Conservation (phyloP, 345 rosid genomes). For the Gossypium rotundifolium region DNA sequence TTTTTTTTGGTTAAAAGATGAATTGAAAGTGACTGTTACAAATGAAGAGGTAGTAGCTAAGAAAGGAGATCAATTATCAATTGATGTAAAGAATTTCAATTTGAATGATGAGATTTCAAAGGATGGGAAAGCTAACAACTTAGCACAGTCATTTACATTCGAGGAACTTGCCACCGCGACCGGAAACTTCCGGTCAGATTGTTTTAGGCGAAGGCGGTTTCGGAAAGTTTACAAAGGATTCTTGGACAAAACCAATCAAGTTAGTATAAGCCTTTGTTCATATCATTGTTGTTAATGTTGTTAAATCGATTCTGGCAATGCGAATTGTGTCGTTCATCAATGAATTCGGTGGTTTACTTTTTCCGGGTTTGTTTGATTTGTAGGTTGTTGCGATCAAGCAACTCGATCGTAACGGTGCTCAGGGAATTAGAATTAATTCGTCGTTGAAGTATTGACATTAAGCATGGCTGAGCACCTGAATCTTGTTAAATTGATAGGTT, state of each 20-base stretch:
- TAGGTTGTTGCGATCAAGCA: slow-evolving; percentile 91
- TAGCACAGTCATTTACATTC: slow-evolving; percentile 49
- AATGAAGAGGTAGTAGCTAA: slow-evolving; percentile 29
- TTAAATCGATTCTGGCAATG: neutral
- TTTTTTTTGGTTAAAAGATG: slow-evolving; percentile 28
- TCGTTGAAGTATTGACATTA: slow-evolving; percentile 74
- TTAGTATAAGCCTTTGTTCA: slow-evolving; percentile 14
- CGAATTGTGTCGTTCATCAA: neutral
- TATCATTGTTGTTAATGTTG: neutral
- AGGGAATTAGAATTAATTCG: slow-evolving; percentile 80
- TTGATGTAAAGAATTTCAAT: slow-evolving; percentile 45
- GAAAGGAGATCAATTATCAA: slow-evolving; percentile 36
- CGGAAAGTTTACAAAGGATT: slow-evolving; percentile 68
- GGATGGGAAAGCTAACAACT: slow-evolving; percentile 28
- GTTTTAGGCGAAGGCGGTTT: slow-evolving; percentile 91
- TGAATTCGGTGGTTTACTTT: neutral
- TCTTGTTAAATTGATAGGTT: slow-evolving; percentile 82
- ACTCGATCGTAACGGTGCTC: slow-evolving; percentile 75
- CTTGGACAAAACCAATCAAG: slow-evolving; percentile 53
- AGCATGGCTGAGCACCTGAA: slow-evolving; percentile 75
- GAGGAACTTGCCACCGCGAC: slow-evolving; percentile 60
- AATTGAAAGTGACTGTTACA: slow-evolving; percentile 35
- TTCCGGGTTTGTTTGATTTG: neutral
- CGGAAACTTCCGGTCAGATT: slow-evolving; percentile 50
- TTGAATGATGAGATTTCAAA: slow-evolving; percentile 36